A percentile compares a stretch with the other conserved stretches of the same genome.
phyloP scores from a whole-genome alignment of 2,329 filamentous ascomycete species.

The Chaetomium globosum region DNA sequence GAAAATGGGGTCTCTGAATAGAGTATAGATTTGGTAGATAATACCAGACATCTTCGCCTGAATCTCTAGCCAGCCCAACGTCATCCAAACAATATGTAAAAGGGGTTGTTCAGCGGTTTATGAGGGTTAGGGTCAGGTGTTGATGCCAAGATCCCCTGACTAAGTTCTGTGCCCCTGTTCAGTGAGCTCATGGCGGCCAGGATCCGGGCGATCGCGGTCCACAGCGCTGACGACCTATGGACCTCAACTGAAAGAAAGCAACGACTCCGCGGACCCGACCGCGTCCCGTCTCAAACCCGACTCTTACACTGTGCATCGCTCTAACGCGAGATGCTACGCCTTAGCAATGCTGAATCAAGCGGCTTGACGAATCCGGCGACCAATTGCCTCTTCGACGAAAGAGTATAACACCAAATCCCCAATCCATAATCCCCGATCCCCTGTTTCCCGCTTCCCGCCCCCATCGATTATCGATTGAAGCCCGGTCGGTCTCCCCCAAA shows the following conservation, averaged over 20 bases:
- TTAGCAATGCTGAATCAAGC: conserved; percentile 33
- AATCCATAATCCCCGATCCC: background rate
- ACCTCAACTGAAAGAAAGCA: conserved; percentile 8
- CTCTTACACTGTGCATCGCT: conserved; percentile 14
- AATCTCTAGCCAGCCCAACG: too few species aligned
- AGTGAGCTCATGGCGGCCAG: conserved; percentile 16
- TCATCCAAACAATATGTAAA: background rate
- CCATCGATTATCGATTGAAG: background rate
- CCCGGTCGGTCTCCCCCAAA: background rate
- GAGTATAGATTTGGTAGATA: background rate
- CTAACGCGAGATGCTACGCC: conserved; percentile 33
- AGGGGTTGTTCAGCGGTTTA: background rate
- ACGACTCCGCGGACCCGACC: conserved; percentile 2
- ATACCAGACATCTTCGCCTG: background rate
- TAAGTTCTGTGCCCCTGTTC: background rate
- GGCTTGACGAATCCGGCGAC: conserved; percentile 28
- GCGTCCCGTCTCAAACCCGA: conserved; percentile 2
- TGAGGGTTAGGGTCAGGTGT: background rate
- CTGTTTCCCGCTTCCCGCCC: conserved; percentile 2
- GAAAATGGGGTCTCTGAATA: background rate
- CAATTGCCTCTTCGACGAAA: conserved; percentile 14
- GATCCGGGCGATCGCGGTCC: conserved; percentile 3
- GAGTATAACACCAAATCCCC: conserved; percentile 1
- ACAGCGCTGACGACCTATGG: conserved; percentile 10
- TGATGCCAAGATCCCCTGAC: background rate